Conservation (phyloP, 2,329 filamentous ascomycete genomes). For the Rhinocladiella similis region DNA sequence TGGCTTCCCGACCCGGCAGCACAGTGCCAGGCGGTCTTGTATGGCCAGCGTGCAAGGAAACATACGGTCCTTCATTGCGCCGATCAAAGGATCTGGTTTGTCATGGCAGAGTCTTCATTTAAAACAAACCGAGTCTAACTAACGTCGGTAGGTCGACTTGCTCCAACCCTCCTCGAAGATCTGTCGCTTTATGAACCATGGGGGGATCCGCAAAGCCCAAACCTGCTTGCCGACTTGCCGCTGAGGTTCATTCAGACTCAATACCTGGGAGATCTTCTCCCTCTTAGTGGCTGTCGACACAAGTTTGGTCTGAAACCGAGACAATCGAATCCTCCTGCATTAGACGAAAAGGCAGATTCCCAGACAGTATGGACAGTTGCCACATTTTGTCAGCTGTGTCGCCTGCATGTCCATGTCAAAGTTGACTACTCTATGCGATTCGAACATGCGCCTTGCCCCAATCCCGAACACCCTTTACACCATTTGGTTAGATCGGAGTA, state of each 20-base stretch:
- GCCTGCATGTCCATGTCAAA: slow-evolving; percentile 60
- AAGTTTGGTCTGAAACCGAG: slow-evolving; percentile 57
- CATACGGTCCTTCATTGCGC: slow-evolving; percentile 28
- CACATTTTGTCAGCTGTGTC: slow-evolving; percentile 62
- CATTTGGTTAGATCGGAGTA: slow-evolving; percentile 53
- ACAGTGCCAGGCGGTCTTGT: slow-evolving; percentile 14
- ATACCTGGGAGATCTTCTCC: slow-evolving; percentile 30
- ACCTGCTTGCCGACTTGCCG: slow-evolving; percentile 60
- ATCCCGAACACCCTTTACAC: slow-evolving; percentile 57
- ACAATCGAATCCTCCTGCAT: slow-evolving; percentile 52
- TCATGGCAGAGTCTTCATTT: neutral
- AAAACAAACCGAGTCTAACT: slow-evolving; percentile 6
- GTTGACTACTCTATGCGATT: slow-evolving; percentile 52
- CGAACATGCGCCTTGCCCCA: slow-evolving; percentile 46
- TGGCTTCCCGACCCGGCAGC: slow-evolving; percentile 11
- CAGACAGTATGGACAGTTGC: slow-evolving; percentile 58
- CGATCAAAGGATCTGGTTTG: slow-evolving; percentile 28
- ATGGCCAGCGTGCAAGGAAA: slow-evolving; percentile 30
- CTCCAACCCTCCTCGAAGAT: slow-evolving; percentile 54
- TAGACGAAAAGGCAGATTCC: slow-evolving; percentile 39
- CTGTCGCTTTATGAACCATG: slow-evolving; percentile 54
- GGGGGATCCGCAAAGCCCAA: slow-evolving; percentile 46
- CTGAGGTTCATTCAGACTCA: slow-evolving; percentile 48
- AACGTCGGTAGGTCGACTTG: slow-evolving; percentile 28
- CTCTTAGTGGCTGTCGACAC: slow-evolving; percentile 56